These are phyloP conservation scores for Phytophthora chlamydospora DNA, from an alignment of 352 stramenopile species.

Conservation along the genomic window DNA sequence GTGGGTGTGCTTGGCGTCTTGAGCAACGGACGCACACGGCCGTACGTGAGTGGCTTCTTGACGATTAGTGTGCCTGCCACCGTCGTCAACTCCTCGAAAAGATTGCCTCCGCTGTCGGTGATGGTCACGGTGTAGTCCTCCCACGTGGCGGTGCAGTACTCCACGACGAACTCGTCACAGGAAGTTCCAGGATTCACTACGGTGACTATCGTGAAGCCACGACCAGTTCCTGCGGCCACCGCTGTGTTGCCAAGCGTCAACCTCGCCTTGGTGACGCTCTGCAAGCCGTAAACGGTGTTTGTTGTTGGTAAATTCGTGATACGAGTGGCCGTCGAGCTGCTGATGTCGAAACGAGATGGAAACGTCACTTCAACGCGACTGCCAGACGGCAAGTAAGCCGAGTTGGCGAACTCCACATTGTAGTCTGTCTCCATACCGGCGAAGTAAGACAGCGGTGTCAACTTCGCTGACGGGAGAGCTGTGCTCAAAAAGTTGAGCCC, in stretches of 20 bases:
- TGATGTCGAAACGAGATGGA: constrained; percentile 47
- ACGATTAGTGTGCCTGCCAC: constrained; percentile 64
- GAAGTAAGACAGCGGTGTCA: constrained; percentile 52
- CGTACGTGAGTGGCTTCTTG: constrained; percentile 64
- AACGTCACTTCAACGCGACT: constrained; percentile 53
- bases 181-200: constrained; percentile 66
- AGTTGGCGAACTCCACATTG: constrained; percentile 50
- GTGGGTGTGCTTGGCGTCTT: constrained; percentile 48
- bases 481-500: constrained; percentile 36
- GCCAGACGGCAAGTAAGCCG: constrained; percentile 44
- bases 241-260: constrained; percentile 44
- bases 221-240: constrained; percentile 39
- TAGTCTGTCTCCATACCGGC: constrained; percentile 50
- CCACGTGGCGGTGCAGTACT: constrained; percentile 54
- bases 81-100: constrained; percentile 47
- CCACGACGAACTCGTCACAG: constrained; percentile 60
- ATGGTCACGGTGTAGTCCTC: constrained; percentile 51
- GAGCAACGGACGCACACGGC: constrained; percentile 49
- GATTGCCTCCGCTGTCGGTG: constrained; percentile 41
- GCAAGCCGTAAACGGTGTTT: constrained; percentile 33
- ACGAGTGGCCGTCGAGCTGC: constrained; percentile 22
- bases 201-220: constrained; percentile 46
- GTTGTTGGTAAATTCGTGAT: constrained; percentile 41
- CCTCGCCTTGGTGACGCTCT: constrained; percentile 14
- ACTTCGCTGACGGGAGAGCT: constrained; percentile 34